Evolutionary conservation across 176 grass and related monocot genomes (phyloP), one percentile per base, ranked within the genome.

Genomic region (Puccinellia tenuiflora): DNA sequence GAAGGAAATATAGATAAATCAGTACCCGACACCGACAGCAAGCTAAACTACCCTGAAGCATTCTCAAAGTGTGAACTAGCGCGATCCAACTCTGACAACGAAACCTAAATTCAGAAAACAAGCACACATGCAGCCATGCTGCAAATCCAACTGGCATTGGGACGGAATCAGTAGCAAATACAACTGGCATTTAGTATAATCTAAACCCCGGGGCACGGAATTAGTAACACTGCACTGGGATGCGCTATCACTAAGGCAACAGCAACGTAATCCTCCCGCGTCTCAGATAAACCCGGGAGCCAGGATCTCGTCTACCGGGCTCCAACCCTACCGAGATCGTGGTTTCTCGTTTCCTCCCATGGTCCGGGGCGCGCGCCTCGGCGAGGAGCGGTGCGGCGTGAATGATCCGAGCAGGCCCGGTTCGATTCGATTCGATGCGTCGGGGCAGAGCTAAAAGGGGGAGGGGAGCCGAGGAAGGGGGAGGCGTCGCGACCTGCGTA

Each of bases 401-500:
- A 48, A 73, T 50, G 21, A 56, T 17, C 64, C 15, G 56, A 50
- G 60, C 9, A 47, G 17, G 9, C 10, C 37, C 42, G n/a, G n/a
- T n/a, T n/a, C n/a, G 50, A 51, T 33, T 72, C 34, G 65, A 39
- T 4, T 14, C 40, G 63, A 50, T 30, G 70, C 8, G 43, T 73
- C 30, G 22, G 34, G 7, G 16, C 29, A 34, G 35, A 65, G 59
- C 5, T 15, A 22, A 47, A 26, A 5, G 48, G 5, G 5, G 47
- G 29, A 11, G 31, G 13, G 9, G 12, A 52, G 47, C 10, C 11
- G 17, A 30, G 26, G 21, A 28, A 42, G 25, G 29, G 39, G 9
- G 34, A 29, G 25, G 15, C 42, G 34, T 33, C 74, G 87, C 24
- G 68, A 45, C 96, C 96, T 31, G 96, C 89, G 80, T 90, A 95